Evolutionary conservation across 495 filamentous ascomycete genomes (phyloP).

Genomic region (Aspergillus incahuasiensis): DNA sequence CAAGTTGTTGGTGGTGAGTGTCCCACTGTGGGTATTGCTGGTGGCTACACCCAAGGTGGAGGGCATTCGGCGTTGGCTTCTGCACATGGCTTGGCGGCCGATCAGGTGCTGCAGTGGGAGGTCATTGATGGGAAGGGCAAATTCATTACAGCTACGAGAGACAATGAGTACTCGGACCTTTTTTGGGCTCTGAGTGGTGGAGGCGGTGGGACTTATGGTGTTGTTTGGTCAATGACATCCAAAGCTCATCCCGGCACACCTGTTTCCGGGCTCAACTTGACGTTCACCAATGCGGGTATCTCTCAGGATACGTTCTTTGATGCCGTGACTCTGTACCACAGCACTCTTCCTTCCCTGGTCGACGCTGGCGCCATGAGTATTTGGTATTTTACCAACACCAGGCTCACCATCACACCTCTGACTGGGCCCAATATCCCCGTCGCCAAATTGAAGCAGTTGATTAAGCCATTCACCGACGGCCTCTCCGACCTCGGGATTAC

Average conservation of each 20-base stretch:
- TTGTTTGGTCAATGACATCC: constrained; percentile 53
- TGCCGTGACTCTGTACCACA: constrained; percentile 39
- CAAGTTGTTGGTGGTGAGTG: constrained; percentile 31
- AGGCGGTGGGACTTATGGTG: constrained; percentile 61
- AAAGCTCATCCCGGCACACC: constrained; percentile 40
- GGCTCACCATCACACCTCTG: constrained; percentile 42
- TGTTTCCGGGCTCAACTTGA: constrained; percentile 29
- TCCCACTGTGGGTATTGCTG: constrained; percentile 35
- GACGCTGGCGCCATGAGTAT: constrained; percentile 52
- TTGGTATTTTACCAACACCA: constrained; percentile 44
- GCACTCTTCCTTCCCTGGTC: constrained; percentile 37
- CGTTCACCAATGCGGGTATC: constrained; percentile 27
- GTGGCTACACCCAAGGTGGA: constrained; percentile 58
- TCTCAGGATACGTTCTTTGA: constrained; percentile 42
- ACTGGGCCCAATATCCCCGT: constrained; percentile 34
- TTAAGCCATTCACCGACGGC: constrained; percentile 28
- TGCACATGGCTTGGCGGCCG: constrained; percentile 55
- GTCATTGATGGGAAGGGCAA: constrained; percentile 51
- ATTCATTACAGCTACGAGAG: constrained; percentile 48
- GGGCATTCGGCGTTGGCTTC: constrained; percentile 53
- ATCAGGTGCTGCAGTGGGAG: constrained; percentile 60
- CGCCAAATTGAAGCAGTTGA: constrained; percentile 18
- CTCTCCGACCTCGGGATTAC: constrained; percentile 27
- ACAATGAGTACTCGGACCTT: constrained; percentile 52
- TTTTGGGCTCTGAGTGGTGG: constrained; percentile 67